phyloP scores from a whole-genome alignment of 306 rosid species.

The Inga oerstediana region DNA sequence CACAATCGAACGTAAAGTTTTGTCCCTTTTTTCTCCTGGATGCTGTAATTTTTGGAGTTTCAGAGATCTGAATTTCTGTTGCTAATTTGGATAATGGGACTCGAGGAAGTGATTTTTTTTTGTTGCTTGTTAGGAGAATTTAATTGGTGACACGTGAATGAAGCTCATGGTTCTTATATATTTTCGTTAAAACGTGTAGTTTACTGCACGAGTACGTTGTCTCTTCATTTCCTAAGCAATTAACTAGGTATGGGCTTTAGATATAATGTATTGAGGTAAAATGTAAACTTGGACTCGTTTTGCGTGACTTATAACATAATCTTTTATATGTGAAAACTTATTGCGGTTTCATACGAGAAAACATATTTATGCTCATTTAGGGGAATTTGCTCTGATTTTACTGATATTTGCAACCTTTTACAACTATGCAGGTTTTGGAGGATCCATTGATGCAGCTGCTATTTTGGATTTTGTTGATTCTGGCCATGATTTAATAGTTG shows the following conservation, averaged over 20 bases:
- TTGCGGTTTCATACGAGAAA: not conserved
- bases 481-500: slow-evolving; percentile 91
- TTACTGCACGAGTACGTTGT: not conserved
- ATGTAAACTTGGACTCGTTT: not conserved
- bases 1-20: slow-evolving; percentile 75
- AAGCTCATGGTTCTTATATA: not conserved
- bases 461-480: slow-evolving; percentile 92
- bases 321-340: not conserved
- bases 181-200: not conserved
- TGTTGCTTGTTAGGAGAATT: slow-evolving; percentile 1
- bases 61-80: slow-evolving; percentile 34
- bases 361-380: not conserved
- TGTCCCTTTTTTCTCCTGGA: not conserved
- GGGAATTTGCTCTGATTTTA: not conserved
- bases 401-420: not conserved
- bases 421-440: slow-evolving; percentile 78
- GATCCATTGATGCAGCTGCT: slow-evolving; percentile 78
- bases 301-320: not conserved
- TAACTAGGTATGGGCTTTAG: not conserved
- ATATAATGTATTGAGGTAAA: not conserved
- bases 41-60: not conserved
- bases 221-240: not conserved
- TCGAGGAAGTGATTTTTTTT: not conserved
- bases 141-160: not conserved
- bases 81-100: not conserved